Base-by-base conservation (phyloP, 169 alveolate species). In the Plasmodium fragile region DNA sequence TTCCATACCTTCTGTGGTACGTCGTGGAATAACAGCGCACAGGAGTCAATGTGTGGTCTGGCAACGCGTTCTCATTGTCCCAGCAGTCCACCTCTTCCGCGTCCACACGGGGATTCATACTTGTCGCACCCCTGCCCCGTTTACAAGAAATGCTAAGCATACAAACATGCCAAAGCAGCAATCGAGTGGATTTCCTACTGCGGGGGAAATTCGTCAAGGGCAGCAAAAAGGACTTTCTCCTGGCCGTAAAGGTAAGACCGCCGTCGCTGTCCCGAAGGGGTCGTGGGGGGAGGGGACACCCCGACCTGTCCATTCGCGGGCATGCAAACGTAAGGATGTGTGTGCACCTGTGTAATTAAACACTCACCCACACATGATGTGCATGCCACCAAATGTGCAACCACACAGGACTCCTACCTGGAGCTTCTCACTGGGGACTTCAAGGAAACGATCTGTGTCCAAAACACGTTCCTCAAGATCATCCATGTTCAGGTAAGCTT, bases 151-250 rank as follows among this genome's bases (percentile, higher is more conserved):
- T 85, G 93, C 34, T 85, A 75, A 73, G 81, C 43, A 16, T 85
- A 73, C 93, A 85, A 85, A 85, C 93, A 18, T 30, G 79, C 18
- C 93, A 85, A 7, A 85, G 93, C 69, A 85, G 81, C 69, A 85
- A 85, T 28, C 69, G 79, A 45, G 80, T 85, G 34, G 79, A 85
- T 53, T 75, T 85, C 34, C 49, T 85, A 10, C 30, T 85, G 41
- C 55, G 70, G 65, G 93, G 93, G 59, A 85, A 75, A 85, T 85
- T 85, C 52, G 70, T 85, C 4, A 85, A 85, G 49, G 36, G 80
- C n/a, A 52, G 69, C 43, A 53, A 75, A 75, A 45, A 65, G 22
- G 11, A 85, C 36, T 75, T 85, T 32, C 79, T 85, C n/a, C 55
- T 85, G 30, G 84, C 93, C 41, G 93, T 85, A 25, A 85, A 85